Percentiles rank a stretch among this genome's conserved stretches.
Evolutionary conservation across 768 basidiomycete species (phyloP).

Genomic region (Crucibulum laeve): DNA sequence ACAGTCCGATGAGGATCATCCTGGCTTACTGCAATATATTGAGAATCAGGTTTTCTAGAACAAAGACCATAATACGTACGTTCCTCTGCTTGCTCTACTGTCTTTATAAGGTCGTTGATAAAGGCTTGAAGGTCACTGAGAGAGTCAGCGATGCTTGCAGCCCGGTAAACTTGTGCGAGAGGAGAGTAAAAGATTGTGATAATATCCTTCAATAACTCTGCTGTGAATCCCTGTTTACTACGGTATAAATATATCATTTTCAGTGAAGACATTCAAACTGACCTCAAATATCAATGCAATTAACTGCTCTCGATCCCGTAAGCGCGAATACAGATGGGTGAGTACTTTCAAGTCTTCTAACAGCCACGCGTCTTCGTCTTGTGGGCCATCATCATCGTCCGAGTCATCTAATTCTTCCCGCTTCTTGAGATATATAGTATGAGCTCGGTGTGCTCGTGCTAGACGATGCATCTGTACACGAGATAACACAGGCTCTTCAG

Average conservation of each 20-base stretch:
- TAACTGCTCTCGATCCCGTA: constrained; percentile 87
- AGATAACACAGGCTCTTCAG: constrained; percentile 69
- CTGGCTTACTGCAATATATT: constrained; percentile 57
- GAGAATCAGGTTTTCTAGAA: constrained; percentile 2
- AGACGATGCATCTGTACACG: constrained; percentile 80
- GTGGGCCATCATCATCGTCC: constrained; percentile 90
- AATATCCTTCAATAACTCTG: constrained; percentile 95
- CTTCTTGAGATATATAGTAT: constrained; percentile 65
- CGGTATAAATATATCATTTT: not conserved
- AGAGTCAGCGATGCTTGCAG: constrained; percentile 95
- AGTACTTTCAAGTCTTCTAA: constrained; percentile 88
- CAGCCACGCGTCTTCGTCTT: constrained; percentile 94
- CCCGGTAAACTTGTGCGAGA: constrained; percentile 93
- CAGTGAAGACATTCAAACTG: constrained; percentile 11
- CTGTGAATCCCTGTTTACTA: constrained; percentile 73
- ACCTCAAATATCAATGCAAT: constrained; percentile 96
- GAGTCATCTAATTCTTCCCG: constrained; percentile 68
- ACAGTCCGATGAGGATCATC: constrained; percentile 85
- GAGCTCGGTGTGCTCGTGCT: constrained; percentile 72
- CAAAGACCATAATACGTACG: constrained; percentile 42
- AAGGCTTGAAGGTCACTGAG: constrained; percentile 89
- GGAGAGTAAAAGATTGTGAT: constrained; percentile 99
- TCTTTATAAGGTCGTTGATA: constrained; percentile 90
- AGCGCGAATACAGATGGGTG: constrained; percentile 68
- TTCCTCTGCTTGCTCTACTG: constrained; percentile 89